phyloP scores from a whole-genome alignment of 2,329 filamentous ascomycete genomes.

The Chaetomiaceae sp. region DNA sequence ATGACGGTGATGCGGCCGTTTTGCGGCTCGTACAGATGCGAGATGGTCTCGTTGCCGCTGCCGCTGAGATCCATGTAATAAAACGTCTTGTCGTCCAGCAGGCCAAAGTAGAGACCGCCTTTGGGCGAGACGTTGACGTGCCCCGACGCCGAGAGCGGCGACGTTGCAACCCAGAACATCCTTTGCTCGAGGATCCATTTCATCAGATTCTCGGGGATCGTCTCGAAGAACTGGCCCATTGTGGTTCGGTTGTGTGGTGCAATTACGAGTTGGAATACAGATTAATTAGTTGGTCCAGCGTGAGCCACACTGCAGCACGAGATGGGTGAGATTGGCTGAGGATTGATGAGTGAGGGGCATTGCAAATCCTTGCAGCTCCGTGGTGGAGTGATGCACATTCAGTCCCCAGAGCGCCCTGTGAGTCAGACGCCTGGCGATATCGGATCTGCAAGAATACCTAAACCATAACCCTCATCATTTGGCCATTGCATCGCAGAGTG shows the following conservation, averaged over 20 bases:
- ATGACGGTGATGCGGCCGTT: conserved; percentile 71
- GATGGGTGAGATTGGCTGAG: too few relatives aligned
- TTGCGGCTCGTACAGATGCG: conserved; percentile 61
- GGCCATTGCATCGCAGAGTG: too few relatives aligned
- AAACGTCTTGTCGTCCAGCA: conserved; percentile 32
- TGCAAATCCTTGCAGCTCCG: too few relatives aligned
- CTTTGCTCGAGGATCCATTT: conserved; percentile 63
- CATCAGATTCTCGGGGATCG: conserved; percentile 40
- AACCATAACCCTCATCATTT: too few relatives aligned
- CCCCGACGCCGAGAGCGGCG: conserved; percentile 55
- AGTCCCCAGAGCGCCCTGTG: too few relatives aligned
- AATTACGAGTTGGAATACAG: not conserved
- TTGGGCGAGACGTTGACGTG: conserved; percentile 78
- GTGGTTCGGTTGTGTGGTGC: not conserved
- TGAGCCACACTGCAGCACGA: too few relatives aligned
- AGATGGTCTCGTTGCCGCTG: conserved; percentile 70
- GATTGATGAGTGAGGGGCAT: too few relatives aligned
- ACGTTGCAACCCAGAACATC: conserved; percentile 71
- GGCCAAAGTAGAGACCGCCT: conserved; percentile 46
- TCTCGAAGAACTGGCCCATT: conserved; percentile 28
- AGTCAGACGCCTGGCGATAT: too few relatives aligned
- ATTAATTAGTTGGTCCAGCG: not conserved
- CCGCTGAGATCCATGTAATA: conserved; percentile 70
- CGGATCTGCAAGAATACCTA: too few relatives aligned
- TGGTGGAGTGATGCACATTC: too few relatives aligned